Evolutionary conservation across 163 green algal genomes (phyloP).

Genomic region (Volvox carteri): DNA sequence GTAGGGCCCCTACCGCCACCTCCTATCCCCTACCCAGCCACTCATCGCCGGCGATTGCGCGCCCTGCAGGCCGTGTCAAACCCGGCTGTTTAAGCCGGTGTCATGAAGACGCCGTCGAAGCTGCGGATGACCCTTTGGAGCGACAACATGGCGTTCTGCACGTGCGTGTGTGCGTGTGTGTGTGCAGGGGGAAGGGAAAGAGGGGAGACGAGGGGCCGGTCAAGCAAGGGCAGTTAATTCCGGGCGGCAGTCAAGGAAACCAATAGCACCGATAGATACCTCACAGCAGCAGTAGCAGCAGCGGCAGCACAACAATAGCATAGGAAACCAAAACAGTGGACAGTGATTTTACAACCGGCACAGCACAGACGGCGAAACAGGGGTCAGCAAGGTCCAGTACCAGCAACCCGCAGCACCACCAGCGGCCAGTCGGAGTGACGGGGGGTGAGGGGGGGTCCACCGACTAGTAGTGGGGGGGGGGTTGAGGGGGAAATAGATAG

Average conservation of each 20-base stretch:
- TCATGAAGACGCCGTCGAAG: constrained; percentile 20
- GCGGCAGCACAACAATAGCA: background rate
- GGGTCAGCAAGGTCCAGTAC: background rate
- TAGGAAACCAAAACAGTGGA: background rate
- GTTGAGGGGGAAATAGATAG: no score
- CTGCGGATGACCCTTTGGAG: constrained; percentile 39
- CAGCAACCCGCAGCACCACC: no score
- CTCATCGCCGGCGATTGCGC: background rate
- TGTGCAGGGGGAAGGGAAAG: background rate
- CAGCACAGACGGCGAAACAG: background rate
- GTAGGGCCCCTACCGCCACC: no score
- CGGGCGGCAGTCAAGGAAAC: background rate
- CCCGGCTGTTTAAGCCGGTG: background rate
- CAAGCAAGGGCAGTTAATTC: background rate
- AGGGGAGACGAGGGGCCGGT: background rate
- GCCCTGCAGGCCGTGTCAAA: no score
- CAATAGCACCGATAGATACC: background rate
- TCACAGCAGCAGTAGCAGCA: background rate
- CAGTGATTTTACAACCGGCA: background rate
- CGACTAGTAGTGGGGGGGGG: no score
- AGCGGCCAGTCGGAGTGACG: no score
- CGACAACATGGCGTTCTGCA: constrained; percentile 18
- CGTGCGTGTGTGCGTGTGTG: no score
- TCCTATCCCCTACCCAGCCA: background rate
- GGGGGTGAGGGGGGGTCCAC: no score